Conservation (phyloP, 1,139 yeast species). For the Geotrichum reessii region DNA sequence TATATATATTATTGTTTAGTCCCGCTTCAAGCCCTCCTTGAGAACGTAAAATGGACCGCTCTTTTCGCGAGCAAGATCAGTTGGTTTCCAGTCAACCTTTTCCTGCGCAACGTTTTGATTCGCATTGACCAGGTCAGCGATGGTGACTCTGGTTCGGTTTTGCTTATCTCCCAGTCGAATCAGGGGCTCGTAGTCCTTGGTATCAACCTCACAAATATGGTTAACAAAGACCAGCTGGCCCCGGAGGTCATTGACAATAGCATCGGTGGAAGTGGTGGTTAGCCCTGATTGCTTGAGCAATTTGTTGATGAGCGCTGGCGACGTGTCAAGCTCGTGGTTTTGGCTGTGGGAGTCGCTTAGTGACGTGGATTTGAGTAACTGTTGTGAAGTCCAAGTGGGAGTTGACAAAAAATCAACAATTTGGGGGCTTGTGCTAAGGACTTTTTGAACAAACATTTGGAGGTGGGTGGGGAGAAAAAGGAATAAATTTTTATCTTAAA, state of each 20-base stretch:
- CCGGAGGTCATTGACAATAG: slow-evolving; percentile 29
- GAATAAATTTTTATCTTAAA: no score
- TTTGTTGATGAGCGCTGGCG: slow-evolving; percentile 25
- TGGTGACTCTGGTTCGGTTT: slow-evolving; percentile 1
- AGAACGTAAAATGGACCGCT: slow-evolving; percentile 31
- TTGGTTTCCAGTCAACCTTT: slow-evolving; percentile 30
- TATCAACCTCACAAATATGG: slow-evolving; percentile 34
- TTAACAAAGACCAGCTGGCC: slow-evolving; percentile 37
- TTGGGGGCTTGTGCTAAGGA: slow-evolving; percentile 16
- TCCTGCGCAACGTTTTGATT: slow-evolving; percentile 18
- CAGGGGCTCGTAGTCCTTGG: slow-evolving; percentile 33
- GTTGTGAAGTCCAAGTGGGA: slow-evolving; percentile 31
- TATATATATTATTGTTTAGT: no score
- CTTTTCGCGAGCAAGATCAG: slow-evolving; percentile 27
- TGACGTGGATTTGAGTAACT: slow-evolving; percentile 19
- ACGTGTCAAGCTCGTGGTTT: slow-evolving; percentile 14
- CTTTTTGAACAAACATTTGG: slow-evolving; percentile 14
- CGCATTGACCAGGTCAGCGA: slow-evolving; percentile 4
- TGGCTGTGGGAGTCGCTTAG: slow-evolving; percentile 20
- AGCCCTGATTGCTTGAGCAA: slow-evolving; percentile 31
- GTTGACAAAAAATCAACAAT: slow-evolving; percentile 23
- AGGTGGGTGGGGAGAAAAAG: no score
- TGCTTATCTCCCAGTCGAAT: slow-evolving; percentile 30
- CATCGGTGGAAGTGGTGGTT: slow-evolving; percentile 22
- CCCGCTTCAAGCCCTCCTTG: slow-evolving; percentile 29